Conservation (phyloP, 2,329 filamentous ascomycete species). For the Diaporthe vaccinii region DNA sequence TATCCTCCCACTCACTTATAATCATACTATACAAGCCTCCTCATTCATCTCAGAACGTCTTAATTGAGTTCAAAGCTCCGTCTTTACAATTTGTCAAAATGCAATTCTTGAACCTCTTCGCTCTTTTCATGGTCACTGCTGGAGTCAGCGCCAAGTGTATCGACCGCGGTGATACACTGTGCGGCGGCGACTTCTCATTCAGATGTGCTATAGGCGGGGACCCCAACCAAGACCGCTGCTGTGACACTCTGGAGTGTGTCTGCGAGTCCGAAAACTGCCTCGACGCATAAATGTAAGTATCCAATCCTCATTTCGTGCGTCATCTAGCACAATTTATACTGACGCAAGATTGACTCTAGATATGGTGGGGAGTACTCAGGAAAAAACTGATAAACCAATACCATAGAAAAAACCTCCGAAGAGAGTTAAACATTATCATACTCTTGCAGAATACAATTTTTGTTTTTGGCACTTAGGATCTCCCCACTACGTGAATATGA, state of each 20-base stretch:
- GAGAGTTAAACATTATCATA: too few species aligned
- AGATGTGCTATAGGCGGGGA: not conserved
- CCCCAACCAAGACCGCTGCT: constrained; percentile 12
- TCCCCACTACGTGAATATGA: not conserved
- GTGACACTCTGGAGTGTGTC: constrained; percentile 12
- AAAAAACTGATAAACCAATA: too few species aligned
- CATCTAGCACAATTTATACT: not conserved
- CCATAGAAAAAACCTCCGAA: not conserved
- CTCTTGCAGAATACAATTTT: not conserved
- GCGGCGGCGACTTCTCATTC: constrained; percentile 4
- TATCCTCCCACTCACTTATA: not conserved
- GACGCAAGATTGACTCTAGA: not conserved
- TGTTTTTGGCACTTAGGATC: not conserved
- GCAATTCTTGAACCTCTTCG: not conserved
- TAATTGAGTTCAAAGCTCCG: not conserved
- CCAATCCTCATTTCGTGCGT: too few species aligned
- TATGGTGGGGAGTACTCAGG: not conserved
- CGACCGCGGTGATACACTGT: not conserved
- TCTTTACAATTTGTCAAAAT: not conserved
- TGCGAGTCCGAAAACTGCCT: constrained; percentile 5
- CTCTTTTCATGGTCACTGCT: constrained; percentile 10
- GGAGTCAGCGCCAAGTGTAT: constrained; percentile 19
- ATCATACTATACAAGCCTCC: not conserved
- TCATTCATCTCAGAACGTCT: not conserved
- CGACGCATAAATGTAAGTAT: constrained; percentile 2